A percentile compares a stretch with the other conserved stretches of the same genome.
phyloP scores from a whole-genome alignment of 78 protist genomes.

The Creolimax fragrantissima region DNA sequence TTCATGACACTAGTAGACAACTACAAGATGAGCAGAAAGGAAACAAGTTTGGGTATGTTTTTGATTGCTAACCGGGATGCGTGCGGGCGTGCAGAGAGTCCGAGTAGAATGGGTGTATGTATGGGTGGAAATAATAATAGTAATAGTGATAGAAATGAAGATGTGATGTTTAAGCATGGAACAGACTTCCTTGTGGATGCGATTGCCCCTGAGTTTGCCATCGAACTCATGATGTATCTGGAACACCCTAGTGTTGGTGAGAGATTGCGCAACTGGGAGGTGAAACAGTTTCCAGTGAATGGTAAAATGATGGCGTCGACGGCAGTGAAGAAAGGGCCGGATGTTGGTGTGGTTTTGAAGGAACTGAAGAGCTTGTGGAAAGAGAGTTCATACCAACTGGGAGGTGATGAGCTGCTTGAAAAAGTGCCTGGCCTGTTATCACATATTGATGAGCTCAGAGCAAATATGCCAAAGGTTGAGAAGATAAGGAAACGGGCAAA shows the following conservation, averaged over 20 bases:
- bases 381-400: background rate
- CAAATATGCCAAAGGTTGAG: background rate
- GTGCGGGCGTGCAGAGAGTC: background rate
- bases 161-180: background rate
- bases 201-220: background rate
- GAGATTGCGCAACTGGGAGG: background rate
- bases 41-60: background rate
- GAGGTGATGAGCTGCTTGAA: background rate
- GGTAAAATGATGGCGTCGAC: background rate
- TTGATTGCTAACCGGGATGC: background rate
- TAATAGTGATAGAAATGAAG: too few relatives aligned
- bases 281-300: background rate
- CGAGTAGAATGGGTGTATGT: background rate
- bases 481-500: too few relatives aligned
- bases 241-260: background rate
- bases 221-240: background rate
- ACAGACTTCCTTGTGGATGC: background rate
- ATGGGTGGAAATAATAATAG: background rate
- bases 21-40: background rate
- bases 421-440: background rate
- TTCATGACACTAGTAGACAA: background rate
- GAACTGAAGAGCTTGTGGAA: background rate
- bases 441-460: background rate
- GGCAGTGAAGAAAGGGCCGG: background rate
- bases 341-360: background rate